Evolutionary conservation across 225 moss, liverwort and hornwort species (phyloP), one percentile per base, ranked within the genome.

Genomic region (Rhytidiadelphus loreus): DNA sequence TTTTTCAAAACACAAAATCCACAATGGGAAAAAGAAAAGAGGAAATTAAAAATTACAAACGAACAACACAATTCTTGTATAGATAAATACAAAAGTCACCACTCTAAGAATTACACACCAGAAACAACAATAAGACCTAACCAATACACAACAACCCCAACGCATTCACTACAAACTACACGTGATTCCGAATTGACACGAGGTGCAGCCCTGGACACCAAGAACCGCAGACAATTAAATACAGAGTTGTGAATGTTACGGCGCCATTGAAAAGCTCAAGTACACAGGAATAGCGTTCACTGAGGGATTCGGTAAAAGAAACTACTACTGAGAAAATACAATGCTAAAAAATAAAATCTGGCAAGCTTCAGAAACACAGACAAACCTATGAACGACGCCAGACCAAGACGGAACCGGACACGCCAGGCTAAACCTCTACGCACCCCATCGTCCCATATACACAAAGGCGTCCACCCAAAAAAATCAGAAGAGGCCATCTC

Each of bases 371-470:
- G 79, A 88, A 86, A 90, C 76, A 75, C 12, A 35, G 75, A 66
- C 41, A 85, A 81, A 24, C 71, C 69, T 86, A 16, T 88, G 84
- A 61, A 88, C 65, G 83, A 86, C 50, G 68, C 60, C 88, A 58
- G 88, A 72, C 26, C 44, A 23, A 12, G 77, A 57, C 57, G 41
- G 69, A 83, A 61, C 72, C 65, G 52, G 80, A 20, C 88, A 28
- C 39, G 55, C 35, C 84, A 83, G 78, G 30, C 88, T 81, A 86
- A 12, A 78, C n/a, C 60, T 63, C 84, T 87, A 88, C 41, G 86
- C 90, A 76, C 50, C 84, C 85, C 85, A 71, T 82, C 91, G 85
- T 85, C 87, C 88, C 86, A 86, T 43, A 88, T 92, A 93, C 91
- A 93, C 92, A 91, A 86, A 86, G 75, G 82, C 82, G 66, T 80